phyloP scores from a whole-genome alignment of 345 rosid genomes.

The Sisymbrium irio region DNA sequence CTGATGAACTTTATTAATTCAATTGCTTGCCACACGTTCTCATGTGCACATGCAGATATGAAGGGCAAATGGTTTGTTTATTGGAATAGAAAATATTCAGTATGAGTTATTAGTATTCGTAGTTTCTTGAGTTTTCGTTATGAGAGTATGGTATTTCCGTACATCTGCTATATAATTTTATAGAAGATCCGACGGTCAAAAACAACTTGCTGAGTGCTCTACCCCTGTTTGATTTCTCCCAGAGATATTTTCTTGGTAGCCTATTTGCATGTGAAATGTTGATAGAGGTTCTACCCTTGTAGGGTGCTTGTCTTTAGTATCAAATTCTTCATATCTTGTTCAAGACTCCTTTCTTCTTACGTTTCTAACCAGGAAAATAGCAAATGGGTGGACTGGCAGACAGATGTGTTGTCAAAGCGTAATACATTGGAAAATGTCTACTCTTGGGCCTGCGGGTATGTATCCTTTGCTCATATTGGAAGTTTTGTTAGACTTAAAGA shows the following conservation, averaged over 20 bases:
- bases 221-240: neutral
- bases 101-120: neutral
- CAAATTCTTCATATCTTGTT: neutral
- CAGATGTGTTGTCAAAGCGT: conserved; percentile 66
- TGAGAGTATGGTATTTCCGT: neutral
- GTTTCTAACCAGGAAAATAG: conserved; percentile 51
- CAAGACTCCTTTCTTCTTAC: conserved; percentile 11
- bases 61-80: conserved; percentile 3
- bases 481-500: neutral
- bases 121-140: neutral
- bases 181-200: neutral
- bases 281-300: neutral
- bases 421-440: conserved; percentile 79
- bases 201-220: neutral
- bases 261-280: conserved; percentile 9
- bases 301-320: neutral
- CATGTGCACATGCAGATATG: conserved; percentile 6
- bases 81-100: neutral
- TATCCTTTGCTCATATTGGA: conserved; percentile 9
- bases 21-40: conserved; percentile 7
- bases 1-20: neutral
- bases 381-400: conserved; percentile 76
- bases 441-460: conserved; percentile 93
- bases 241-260: conserved; percentile 1
- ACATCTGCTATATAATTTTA: neutral